Conservation (phyloP, 352 stramenopile species). For the Peronospora belbahrii region DNA sequence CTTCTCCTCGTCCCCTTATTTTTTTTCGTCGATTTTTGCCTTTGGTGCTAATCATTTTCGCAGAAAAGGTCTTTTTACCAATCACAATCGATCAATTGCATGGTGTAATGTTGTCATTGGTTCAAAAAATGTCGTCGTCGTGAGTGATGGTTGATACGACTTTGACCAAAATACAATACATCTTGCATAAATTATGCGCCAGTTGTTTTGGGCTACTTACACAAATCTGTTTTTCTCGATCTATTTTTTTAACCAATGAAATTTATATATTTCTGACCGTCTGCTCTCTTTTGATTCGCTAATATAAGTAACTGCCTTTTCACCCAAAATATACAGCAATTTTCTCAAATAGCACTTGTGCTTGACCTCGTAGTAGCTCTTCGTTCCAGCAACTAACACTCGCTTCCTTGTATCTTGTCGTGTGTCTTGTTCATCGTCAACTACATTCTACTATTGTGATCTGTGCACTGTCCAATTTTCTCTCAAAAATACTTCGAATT, state of each 20-base stretch:
- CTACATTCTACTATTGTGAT: not conserved
- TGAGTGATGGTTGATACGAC: slow-evolving; percentile 14
- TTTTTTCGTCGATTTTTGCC: too few species aligned
- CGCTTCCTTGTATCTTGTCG: not conserved
- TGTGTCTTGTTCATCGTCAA: not conserved
- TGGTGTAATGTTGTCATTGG: slow-evolving; percentile 21
- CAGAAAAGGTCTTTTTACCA: slow-evolving; percentile 14
- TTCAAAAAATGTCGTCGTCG: slow-evolving; percentile 21
- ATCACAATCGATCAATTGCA: slow-evolving; percentile 7
- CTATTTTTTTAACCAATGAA: slow-evolving; percentile 21
- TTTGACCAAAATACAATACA: not conserved
- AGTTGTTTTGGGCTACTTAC: too few species aligned
- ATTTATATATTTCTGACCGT: slow-evolving; percentile 9
- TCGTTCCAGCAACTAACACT: slow-evolving; percentile 3
- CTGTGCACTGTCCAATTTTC: not conserved
- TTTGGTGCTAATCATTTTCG: slow-evolving; percentile 1
- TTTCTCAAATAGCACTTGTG: slow-evolving; percentile 9
- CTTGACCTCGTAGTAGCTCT: too few species aligned
- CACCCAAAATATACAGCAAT: slow-evolving; percentile 11
- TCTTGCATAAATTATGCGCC: too few species aligned
- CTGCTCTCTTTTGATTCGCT: slow-evolving; percentile 3
- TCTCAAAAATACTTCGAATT: slow-evolving; percentile 4
- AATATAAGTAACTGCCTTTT: slow-evolving; percentile 8
- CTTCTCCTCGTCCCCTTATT: too few species aligned
- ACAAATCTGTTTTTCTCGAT: too few species aligned